These are phyloP conservation scores for Cardamine resedifolia DNA, from an alignment of 345 rosid species.

Conservation along the genomic window DNA sequence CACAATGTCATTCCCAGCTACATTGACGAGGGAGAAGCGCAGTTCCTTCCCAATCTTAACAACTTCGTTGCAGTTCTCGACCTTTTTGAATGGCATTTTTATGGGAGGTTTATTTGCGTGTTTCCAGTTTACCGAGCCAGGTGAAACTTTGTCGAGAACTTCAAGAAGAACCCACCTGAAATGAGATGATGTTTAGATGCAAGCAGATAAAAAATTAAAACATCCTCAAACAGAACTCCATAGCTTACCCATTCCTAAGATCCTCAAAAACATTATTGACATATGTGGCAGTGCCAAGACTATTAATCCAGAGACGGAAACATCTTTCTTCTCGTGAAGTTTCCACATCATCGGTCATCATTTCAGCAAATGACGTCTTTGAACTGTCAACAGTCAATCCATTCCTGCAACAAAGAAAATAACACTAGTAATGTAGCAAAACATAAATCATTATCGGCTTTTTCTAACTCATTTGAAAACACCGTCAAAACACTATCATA, in stretches of 20 bases:
- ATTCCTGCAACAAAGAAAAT: slow-evolving; percentile 60
- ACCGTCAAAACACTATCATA: too few relatives aligned
- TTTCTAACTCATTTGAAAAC: too few relatives aligned
- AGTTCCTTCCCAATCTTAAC: slow-evolving; percentile 73
- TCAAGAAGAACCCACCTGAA: slow-evolving; percentile 86
- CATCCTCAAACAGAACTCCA: too few relatives aligned
- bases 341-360: slow-evolving; percentile 81
- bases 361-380: slow-evolving; percentile 68
- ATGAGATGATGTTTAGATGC: neutral
- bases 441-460: neutral
- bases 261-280: slow-evolving; percentile 82
- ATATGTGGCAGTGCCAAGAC: slow-evolving; percentile 65
- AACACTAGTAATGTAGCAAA: too few relatives aligned
- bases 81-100: slow-evolving; percentile 87
- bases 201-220: neutral
- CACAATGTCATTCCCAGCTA: slow-evolving; percentile 84
- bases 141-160: slow-evolving; percentile 71
- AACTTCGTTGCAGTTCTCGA: slow-evolving; percentile 88
- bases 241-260: slow-evolving; percentile 73
- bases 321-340: slow-evolving; percentile 89
- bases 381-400: slow-evolving; percentile 65
- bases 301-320: slow-evolving; percentile 89
- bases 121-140: slow-evolving; percentile 83
- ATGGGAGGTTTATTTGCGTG: slow-evolving; percentile 83
- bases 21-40: slow-evolving; percentile 81